Evolutionary conservation across 2,329 filamentous ascomycete genomes (phyloP).

Genomic region (Sphaceloma murrayae): DNA sequence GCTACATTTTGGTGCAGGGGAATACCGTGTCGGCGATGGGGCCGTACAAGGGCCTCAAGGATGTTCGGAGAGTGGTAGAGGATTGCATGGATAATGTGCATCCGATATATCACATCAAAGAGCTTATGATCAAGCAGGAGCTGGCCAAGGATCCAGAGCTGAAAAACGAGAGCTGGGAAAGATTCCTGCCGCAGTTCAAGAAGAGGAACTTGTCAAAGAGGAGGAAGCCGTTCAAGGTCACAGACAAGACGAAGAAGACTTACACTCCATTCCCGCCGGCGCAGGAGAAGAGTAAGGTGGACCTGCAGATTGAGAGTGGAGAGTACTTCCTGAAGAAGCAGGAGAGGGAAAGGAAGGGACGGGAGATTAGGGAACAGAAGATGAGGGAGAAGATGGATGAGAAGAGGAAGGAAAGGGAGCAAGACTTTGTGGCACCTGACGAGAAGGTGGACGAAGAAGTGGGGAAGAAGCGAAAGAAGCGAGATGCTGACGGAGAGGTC

Average conservation of each 20-base stretch:
- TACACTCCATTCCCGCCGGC: constrained; percentile 97
- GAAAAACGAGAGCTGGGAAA: constrained; percentile 83
- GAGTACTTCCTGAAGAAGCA: constrained; percentile 94
- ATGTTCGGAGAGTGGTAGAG: constrained; percentile 77
- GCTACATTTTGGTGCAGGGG: constrained; percentile 91
- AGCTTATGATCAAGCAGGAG: constrained; percentile 88
- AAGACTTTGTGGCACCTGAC: constrained; percentile 78
- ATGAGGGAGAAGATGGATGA: constrained; percentile 82
- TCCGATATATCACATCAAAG: constrained; percentile 86
- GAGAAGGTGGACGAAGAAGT: constrained; percentile 50
- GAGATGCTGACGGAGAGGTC: constrained; percentile 29
- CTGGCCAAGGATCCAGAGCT: constrained; percentile 81
- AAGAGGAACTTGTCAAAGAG: constrained; percentile 81
- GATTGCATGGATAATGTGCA: constrained; percentile 96
- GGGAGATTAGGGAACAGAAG: constrained; percentile 71
- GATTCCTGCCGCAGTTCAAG: constrained; percentile 96
- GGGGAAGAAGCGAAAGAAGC: constrained; percentile 45
- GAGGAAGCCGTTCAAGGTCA: constrained; percentile 71
- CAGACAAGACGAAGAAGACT: constrained; percentile 83
- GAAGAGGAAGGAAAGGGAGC: constrained; percentile 73
- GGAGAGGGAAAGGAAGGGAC: constrained; percentile 73
- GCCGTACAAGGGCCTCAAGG: constrained; percentile 84
- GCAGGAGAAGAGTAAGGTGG: constrained; percentile 98
- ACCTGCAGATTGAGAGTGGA: constrained; percentile 93
- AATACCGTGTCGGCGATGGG: constrained; percentile 94